Evolutionary conservation across 345 rosid genomes (phyloP), one percentile per base, ranked within the genome.

Genomic region (Aegle marmelos): DNA sequence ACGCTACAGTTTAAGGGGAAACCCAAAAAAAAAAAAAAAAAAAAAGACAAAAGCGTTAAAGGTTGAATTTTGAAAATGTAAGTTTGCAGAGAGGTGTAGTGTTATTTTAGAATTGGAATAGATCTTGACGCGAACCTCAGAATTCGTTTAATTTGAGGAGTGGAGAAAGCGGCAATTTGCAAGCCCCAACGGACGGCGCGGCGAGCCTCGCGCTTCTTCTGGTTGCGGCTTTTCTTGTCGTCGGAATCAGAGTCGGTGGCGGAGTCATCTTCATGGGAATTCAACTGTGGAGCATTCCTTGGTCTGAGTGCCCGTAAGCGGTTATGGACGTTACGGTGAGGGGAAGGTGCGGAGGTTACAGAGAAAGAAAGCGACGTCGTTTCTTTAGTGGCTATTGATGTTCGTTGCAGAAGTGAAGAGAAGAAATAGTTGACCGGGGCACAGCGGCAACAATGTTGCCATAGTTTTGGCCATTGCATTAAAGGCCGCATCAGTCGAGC

Each of bases 181-280:
- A 91, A 82, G 59, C 93, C 97, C 98, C 95, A 95, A 22, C 74
- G 84, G 25, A 93, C 90, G 57, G 97, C 92, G 70, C 89, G 97
- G n/a, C 87, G 91, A 78, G 99, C 97, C 68, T 93, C 96, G 79
- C 97, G 94, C 83, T 93, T 95, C 89, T 84, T 89, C 88, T 92
- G 94, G 85, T 92, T 90, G 58, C 92, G 90, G 76, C 97, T 95
- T 86, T 61, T 92, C 83, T 74, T 79, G 4, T 56, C 59, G 0
- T 88, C 94, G 56, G 89, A 79, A 68, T 88, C 98, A 25, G 86
- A 82, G 53, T 78, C 87, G 57, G 83, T 83, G 68, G 66, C 81
- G 68, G 56, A 67, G 37, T 64, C 83, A 7, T 66, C 78, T 69
- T 76, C 90, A 27, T 80, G 74, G 48, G 62, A 16, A 33, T 83